phyloP scores from a whole-genome alignment of 1,284 basidiomycete genomes.

The Irpex sp. region DNA sequence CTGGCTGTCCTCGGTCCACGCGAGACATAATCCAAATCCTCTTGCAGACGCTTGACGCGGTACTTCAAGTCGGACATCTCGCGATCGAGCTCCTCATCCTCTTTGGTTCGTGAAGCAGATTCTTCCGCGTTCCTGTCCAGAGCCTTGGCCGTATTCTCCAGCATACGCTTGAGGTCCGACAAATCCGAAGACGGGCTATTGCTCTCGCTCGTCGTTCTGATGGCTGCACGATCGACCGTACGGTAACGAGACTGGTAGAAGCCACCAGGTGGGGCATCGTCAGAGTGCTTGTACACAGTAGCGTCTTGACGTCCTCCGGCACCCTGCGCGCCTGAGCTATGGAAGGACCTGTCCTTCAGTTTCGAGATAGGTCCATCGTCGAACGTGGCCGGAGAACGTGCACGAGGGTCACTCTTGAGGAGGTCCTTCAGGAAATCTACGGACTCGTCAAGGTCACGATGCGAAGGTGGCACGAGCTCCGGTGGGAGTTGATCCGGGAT shows the following conservation, averaged over 20 bases:
- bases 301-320: conserved; percentile 78
- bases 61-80: conserved; percentile 90
- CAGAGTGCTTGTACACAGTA: conserved; percentile 89
- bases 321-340: conserved; percentile 45
- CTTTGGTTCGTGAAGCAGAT: conserved; percentile 58
- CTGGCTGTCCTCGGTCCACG: conserved; percentile 71
- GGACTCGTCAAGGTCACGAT: conserved; percentile 86
- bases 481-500: conserved; percentile 85
- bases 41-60: conserved; percentile 84
- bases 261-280: conserved; percentile 52
- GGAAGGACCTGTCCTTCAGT: conserved; percentile 71
- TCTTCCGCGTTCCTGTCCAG: conserved; percentile 73
- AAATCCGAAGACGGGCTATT: conserved; percentile 75
- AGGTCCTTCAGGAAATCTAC: conserved; percentile 92
- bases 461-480: conserved; percentile 92
- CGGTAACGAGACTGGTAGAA: conserved; percentile 86
- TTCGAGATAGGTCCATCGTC: conserved; percentile 52
- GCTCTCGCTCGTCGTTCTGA: conserved; percentile 73
- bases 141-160: conserved; percentile 80
- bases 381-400: conserved; percentile 47
- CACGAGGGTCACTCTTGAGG: conserved; percentile 80
- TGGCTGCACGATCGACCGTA: conserved; percentile 84
- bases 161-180: conserved; percentile 82
- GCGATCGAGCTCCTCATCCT: conserved; percentile 86
- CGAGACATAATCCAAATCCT: conserved; percentile 90